These are phyloP conservation scores for Neofusicoccum ribis DNA, from an alignment of 2,329 filamentous ascomycete species.

Conservation along the genomic window DNA sequence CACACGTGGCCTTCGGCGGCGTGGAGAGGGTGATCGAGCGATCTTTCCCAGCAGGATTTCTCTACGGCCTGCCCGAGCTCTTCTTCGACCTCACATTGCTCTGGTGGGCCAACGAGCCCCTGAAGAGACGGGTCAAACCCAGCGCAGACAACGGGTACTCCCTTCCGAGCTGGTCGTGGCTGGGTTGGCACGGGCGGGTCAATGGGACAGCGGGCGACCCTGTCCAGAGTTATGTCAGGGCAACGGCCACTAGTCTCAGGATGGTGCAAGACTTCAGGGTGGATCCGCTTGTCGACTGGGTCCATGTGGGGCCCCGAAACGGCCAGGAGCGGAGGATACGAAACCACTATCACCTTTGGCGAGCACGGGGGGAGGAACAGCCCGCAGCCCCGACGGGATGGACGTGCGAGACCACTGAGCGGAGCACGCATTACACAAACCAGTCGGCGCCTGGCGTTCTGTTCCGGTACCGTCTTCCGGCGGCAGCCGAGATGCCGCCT, in stretches of 20 bases:
- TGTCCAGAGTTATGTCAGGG: too few relatives aligned
- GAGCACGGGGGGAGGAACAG: background rate
- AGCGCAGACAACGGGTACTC: background rate
- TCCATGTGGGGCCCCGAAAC: background rate
- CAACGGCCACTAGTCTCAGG: background rate
- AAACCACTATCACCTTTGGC: background rate
- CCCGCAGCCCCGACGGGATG: background rate
- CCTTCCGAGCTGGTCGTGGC: slow-evolving; percentile 10
- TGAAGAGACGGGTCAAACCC: background rate
- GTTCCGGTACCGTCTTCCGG: too few relatives aligned
- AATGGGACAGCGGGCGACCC: background rate
- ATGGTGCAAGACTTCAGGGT: background rate
- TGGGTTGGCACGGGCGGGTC: slow-evolving; percentile 1
- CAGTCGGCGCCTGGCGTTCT: too few relatives aligned
- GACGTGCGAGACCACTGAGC: background rate
- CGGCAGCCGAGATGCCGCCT: too few relatives aligned
- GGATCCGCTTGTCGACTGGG: background rate
- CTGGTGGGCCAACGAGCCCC: slow-evolving; percentile 22
- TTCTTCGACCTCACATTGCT: slow-evolving; percentile 27
- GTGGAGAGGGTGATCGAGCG: slow-evolving; percentile 21
- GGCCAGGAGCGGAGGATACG: background rate
- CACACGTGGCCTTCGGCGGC: slow-evolving; percentile 25
- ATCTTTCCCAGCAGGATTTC: slow-evolving; percentile 23
- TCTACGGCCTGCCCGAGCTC: slow-evolving; percentile 26
- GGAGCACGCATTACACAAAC: too few relatives aligned